Evolutionary conservation across 495 filamentous ascomycete genomes (phyloP).

Genomic region (Letharia columbiana): DNA sequence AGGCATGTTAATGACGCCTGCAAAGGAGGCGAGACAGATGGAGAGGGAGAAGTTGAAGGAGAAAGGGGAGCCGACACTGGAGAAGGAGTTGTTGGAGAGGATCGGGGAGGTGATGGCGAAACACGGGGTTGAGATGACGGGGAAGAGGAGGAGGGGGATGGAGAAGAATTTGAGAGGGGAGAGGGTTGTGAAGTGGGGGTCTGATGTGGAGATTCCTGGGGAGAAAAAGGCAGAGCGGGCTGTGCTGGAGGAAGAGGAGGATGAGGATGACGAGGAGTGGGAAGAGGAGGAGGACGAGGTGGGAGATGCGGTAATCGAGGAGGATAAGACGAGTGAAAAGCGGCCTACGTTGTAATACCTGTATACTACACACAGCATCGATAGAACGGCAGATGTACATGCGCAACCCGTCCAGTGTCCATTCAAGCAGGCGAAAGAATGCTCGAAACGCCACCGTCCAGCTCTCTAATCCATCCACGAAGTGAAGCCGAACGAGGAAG

Average conservation of each 20-base stretch:
- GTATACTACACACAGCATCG: too few relatives aligned
- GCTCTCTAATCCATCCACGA: too few relatives aligned
- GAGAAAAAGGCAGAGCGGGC: neutral
- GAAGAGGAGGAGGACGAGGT: neutral
- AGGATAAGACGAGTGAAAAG: neutral
- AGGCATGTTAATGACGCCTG: slow-evolving; percentile 26
- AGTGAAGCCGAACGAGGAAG: too few relatives aligned
- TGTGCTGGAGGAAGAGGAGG: neutral
- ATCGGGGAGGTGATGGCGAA: slow-evolving; percentile 36
- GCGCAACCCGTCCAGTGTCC: too few relatives aligned
- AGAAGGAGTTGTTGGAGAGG: slow-evolving; percentile 17
- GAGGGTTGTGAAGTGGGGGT: slow-evolving; percentile 30
- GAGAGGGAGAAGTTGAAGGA: slow-evolving; percentile 3
- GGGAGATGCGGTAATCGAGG: neutral
- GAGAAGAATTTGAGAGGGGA: slow-evolving; percentile 33
- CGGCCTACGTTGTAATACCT: neutral
- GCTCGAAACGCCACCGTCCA: too few relatives aligned
- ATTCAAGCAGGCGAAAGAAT: too few relatives aligned
- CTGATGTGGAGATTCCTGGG: slow-evolving; percentile 2
- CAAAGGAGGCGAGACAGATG: neutral
- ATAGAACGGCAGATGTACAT: neutral
- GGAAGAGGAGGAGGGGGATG: slow-evolving; percentile 31
- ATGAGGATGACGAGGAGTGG: neutral
- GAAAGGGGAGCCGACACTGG: slow-evolving; percentile 28
- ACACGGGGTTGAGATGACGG: slow-evolving; percentile 34